These are phyloP conservation scores for Dalbergia oliveri DNA, from an alignment of 306 rosid genomes.

Conservation along the genomic window DNA sequence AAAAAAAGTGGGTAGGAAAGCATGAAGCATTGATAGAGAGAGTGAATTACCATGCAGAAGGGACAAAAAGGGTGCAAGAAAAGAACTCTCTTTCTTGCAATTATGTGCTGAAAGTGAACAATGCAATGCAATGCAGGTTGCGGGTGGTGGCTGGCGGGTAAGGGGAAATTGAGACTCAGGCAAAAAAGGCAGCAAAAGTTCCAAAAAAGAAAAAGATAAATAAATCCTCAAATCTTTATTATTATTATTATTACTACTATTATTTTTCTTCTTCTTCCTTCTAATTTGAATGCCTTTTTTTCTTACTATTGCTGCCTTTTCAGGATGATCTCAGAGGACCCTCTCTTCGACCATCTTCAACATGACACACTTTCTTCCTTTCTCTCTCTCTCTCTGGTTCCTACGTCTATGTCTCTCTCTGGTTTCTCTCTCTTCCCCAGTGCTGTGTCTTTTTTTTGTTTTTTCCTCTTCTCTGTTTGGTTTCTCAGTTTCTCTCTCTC, in stretches of 20 bases:
- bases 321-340: slow-evolving; percentile 89
- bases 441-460: slow-evolving; percentile 23
- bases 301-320: slow-evolving; percentile 70
- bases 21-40: slow-evolving; percentile 16
- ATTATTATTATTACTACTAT: neutral
- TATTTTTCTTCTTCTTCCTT: neutral
- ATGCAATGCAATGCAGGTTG: slow-evolving; percentile 36
- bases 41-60: slow-evolving; percentile 63
- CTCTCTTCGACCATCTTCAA: slow-evolving; percentile 83
- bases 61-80: slow-evolving; percentile 48
- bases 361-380: slow-evolving; percentile 41
- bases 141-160: slow-evolving; percentile 34
- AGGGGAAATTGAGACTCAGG: slow-evolving; percentile 60
- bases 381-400: slow-evolving; percentile 22
- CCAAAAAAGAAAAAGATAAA: slow-evolving; percentile 45
- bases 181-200: slow-evolving; percentile 81
- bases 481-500: slow-evolving; percentile 41
- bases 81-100: slow-evolving; percentile 37
- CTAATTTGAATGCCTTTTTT: neutral
- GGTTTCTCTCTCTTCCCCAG: slow-evolving; percentile 40
- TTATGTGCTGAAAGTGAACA: slow-evolving; percentile 13
- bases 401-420: slow-evolving; percentile 29
- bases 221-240: neutral
- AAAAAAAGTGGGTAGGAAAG: slow-evolving; percentile 1
- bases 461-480: slow-evolving; percentile 12